Conservation (phyloP, 495 filamentous ascomycete genomes). For the Penicillium taxi region DNA sequence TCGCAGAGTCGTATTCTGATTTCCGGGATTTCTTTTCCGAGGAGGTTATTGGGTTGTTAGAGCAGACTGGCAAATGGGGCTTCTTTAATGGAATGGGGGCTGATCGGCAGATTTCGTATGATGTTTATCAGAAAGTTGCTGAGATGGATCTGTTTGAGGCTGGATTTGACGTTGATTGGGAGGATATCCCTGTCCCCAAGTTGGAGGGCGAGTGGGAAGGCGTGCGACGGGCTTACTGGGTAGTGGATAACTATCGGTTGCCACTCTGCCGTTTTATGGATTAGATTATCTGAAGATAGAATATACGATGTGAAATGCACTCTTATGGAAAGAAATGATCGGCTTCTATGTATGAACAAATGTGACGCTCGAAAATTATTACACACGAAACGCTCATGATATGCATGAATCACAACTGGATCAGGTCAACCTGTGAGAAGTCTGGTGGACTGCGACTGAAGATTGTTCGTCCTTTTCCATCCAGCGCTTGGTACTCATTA, state of each 20-base stretch:
- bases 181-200: constrained; percentile 62
- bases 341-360: constrained; percentile 12
- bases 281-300: constrained; percentile 15
- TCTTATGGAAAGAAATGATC: constrained; percentile 3
- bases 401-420: constrained; percentile 53
- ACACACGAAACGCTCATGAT: constrained; percentile 11
- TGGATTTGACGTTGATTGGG: constrained; percentile 84
- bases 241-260: constrained; percentile 63
- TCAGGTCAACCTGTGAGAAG: constrained; percentile 84
- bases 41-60: constrained; percentile 69
- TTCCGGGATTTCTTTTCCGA: constrained; percentile 85
- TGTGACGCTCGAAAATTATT: constrained; percentile 20
- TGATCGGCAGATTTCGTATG: constrained; percentile 85
- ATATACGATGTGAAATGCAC: constrained; percentile 1
- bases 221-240: constrained; percentile 82
- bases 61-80: constrained; percentile 65
- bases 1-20: constrained; percentile 83
- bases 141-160: constrained; percentile 90
- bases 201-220: constrained; percentile 71
- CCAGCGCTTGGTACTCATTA: constrained; percentile 82
- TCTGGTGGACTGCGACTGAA: constrained; percentile 87
- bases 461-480: constrained; percentile 75
- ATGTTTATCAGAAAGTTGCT: constrained; percentile 87
- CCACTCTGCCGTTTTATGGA: constrained; percentile 58
- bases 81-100: constrained; percentile 97